Evolutionary conservation across 1,284 basidiomycete genomes (phyloP), one percentile per base, ranked within the genome.

Genomic region (Microbotryum lychnidis-dioicae): DNA sequence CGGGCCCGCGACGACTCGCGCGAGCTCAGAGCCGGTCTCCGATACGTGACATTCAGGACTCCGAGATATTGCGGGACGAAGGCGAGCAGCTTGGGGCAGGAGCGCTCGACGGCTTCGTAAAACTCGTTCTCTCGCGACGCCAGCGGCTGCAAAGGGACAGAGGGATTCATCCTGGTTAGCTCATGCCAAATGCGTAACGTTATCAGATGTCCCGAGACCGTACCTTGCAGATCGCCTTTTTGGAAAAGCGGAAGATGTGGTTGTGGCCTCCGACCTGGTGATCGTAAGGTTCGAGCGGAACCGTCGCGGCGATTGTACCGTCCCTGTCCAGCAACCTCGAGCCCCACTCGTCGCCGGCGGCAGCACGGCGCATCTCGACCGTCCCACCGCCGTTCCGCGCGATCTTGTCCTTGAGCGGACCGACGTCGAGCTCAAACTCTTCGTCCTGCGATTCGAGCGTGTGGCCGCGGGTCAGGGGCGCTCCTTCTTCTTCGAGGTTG

Each of bases 181-280:
- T 31, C 1, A 8, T 14, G 21, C 9, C 7, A 42, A 49, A 9
- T 18, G 37, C 18, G 27, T 27, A 27, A 6, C 27, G 27, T 1
- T 6, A 45, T n/a, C 29, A 3, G 27, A 16, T 27, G 23, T 42
- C 21, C 21, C n/a, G 29, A 2, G 52, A 14, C 75, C 83, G 71
- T 69, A 93, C 91, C 84, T 99, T 99, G 81, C 94, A 99, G 21
- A 99, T 92, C 12, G 96, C 94, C 58, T 92, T 83, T 70, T 91
- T 91, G 2, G 94, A 97, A 72, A 99, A 98, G 75, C 93, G 93
- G 78, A 98, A 98, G 72, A 99, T 97, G 64, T 91, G 87, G 70
- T 84, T 91, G 76, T 99, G 94, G 1, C 94, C 94, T 49, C 94
- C 94, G 27, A 99, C 94, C 76, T 97, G 93, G 73, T 99, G 97